These are phyloP conservation scores for Mucor circinelloides DNA, from an alignment of 371 early-diverging fungal genomes.

Conservation along the genomic window DNA sequence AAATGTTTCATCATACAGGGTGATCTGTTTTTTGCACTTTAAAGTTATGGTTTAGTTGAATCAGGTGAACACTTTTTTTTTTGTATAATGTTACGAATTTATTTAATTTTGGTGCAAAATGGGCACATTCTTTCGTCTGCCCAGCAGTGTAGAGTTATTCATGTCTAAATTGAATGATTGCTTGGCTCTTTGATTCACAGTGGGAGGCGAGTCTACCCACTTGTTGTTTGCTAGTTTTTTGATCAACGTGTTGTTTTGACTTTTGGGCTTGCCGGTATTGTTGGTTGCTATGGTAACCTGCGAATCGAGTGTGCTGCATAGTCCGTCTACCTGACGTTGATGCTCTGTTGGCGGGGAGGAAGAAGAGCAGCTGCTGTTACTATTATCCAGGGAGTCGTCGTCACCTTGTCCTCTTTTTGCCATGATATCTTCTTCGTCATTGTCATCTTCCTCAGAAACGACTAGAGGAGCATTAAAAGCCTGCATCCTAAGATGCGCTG, in stretches of 20 bases:
- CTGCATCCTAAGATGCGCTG: slow-evolving; percentile 1
- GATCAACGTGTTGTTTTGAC: not conserved
- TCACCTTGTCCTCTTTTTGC: not conserved
- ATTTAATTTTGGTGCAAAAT: not conserved
- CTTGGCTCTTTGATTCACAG: slow-evolving; percentile 14
- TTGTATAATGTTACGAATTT: not conserved
- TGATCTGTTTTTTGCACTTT: not conserved
- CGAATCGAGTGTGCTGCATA: not conserved
- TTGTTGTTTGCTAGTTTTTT: slow-evolving; percentile 2
- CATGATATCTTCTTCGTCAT: slow-evolving; percentile 9
- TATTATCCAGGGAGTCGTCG: not conserved
- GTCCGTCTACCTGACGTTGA: not conserved
- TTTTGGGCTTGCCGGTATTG: not conserved
- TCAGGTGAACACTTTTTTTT: not conserved
- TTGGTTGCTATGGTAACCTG: not conserved
- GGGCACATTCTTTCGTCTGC: slow-evolving; percentile 22
- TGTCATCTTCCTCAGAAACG: slow-evolving; percentile 4
- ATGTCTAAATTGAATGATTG: slow-evolving; percentile 50
- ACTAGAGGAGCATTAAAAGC: slow-evolving; percentile 5
- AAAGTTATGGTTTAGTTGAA: not conserved
- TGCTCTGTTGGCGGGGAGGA: not conserved
- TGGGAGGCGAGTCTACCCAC: not conserved
- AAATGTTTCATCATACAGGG: not conserved
- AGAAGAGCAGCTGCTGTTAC: not conserved
- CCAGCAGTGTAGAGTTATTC: slow-evolving; percentile 49